Evolutionary conservation across 2,329 filamentous ascomycete species (phyloP).

Genomic region (Xylaria sp.): DNA sequence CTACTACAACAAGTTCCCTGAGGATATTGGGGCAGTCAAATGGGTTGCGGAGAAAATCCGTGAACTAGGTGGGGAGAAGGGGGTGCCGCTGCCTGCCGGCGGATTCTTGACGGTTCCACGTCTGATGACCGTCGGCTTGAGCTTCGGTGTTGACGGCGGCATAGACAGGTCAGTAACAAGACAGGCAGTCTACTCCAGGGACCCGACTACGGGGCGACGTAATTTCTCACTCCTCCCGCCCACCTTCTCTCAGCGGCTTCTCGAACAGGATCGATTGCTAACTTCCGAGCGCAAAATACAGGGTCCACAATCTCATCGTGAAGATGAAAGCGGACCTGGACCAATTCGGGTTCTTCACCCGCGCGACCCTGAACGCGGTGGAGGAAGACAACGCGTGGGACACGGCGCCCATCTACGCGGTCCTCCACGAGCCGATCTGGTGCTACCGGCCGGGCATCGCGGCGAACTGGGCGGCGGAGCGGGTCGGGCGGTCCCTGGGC

Average conservation of each 20-base stretch:
- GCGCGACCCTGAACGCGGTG: constrained; percentile 68
- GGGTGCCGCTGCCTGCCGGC: constrained; percentile 68
- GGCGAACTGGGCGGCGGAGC: constrained; percentile 75
- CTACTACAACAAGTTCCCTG: constrained; percentile 85
- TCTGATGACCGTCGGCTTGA: constrained; percentile 76
- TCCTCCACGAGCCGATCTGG: constrained; percentile 89
- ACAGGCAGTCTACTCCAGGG: neutral
- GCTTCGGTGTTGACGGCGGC: constrained; percentile 78
- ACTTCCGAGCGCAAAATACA: neutral
- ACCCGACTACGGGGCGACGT: neutral
- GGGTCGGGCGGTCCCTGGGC: constrained; percentile 55
- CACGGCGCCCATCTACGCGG: constrained; percentile 76
- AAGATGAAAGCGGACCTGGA: constrained; percentile 73
- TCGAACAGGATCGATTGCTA: neutral
- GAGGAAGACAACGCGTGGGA: constrained; percentile 74
- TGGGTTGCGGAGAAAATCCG: constrained; percentile 67
- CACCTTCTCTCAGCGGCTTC: neutral
- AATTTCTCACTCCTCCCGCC: neutral
- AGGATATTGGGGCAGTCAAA: constrained; percentile 72
- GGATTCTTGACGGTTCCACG: constrained; percentile 72
- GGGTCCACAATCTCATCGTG: constrained; percentile 73
- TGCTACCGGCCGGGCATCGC: constrained; percentile 66
- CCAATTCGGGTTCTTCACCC: constrained; percentile 74
- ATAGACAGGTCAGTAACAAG: constrained; percentile 52
- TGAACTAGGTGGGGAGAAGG: constrained; percentile 51